Evolutionary conservation across 345 rosid species (phyloP).

Genomic region (Clarkia xantiana): DNA sequence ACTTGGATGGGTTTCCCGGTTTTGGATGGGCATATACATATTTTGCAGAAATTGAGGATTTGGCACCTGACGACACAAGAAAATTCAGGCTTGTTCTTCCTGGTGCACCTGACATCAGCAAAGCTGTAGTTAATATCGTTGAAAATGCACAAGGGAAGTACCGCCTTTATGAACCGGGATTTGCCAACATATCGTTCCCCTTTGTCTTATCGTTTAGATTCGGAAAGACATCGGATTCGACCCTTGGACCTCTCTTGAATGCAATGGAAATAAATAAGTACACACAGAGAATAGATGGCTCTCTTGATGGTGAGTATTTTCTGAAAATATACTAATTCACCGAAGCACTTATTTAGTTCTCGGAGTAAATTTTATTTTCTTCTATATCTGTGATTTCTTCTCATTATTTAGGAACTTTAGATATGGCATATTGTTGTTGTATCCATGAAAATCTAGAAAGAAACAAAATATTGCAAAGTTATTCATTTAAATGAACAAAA

Average conservation of each 20-base stretch:
- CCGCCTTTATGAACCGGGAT: slow-evolving; percentile 82
- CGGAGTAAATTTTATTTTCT: no score
- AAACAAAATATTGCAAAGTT: no score
- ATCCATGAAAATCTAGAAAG: no score
- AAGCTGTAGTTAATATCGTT: slow-evolving; percentile 64
- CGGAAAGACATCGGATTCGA: slow-evolving; percentile 68
- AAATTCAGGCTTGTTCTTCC: slow-evolving; percentile 79
- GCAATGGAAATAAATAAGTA: slow-evolving; percentile 85
- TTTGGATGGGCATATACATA: slow-evolving; percentile 77
- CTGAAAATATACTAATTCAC: slow-evolving; percentile 2
- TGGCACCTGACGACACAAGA: slow-evolving; percentile 51
- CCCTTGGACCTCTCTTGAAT: slow-evolving; percentile 82
- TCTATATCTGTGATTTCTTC: no score
- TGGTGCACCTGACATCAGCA: slow-evolving; percentile 57
- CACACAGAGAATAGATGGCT: slow-evolving; percentile 59
- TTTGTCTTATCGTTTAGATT: slow-evolving; percentile 72
- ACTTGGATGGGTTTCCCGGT: slow-evolving; percentile 90
- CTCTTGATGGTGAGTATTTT: slow-evolving; percentile 50
- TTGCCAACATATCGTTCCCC: slow-evolving; percentile 56
- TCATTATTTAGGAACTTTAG: no score
- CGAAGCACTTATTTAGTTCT: no score
- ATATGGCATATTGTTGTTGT: no score
- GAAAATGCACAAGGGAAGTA: slow-evolving; percentile 79
- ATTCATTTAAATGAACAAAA: no score
- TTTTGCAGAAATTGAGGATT: slow-evolving; percentile 87